phyloP scores from a whole-genome alignment of 1,139 yeast species.

The Casaregolazyma suthepensis region DNA sequence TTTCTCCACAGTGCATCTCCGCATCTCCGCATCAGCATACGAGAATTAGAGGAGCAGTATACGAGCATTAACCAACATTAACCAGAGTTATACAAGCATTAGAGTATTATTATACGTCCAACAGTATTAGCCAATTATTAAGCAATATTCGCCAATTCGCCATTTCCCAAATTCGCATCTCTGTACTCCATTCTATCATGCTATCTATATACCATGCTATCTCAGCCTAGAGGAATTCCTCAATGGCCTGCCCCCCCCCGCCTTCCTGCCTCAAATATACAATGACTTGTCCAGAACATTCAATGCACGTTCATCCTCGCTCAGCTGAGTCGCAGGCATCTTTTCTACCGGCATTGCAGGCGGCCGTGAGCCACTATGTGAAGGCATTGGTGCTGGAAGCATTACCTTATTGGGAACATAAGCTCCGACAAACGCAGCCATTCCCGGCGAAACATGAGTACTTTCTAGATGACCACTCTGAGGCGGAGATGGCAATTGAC shows the following conservation, averaged over 20 bases:
- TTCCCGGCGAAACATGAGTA: not conserved
- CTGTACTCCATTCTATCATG: no score
- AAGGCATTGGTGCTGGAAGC: not conserved
- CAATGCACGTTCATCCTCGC: conserved; percentile 18
- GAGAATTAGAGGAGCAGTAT: no score
- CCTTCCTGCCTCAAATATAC: conserved; percentile 10
- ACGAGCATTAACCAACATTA: no score
- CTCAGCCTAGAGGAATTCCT: no score
- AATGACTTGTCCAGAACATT: conserved; percentile 18
- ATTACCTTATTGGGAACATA: not conserved
- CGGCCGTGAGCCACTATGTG: conserved; percentile 1
- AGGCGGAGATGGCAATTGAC: not conserved
- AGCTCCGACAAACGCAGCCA: not conserved
- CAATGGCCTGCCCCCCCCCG: no score
- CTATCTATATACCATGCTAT: no score
- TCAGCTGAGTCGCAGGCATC: not conserved
- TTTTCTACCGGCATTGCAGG: conserved; percentile 1
- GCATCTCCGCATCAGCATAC: no score
- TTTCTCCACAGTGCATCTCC: not conserved
- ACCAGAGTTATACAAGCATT: no score
- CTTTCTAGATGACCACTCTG: not conserved
- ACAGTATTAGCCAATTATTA: no score
- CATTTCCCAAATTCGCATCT: no score
- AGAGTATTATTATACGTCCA: no score
- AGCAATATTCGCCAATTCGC: no score